Base-by-base conservation (phyloP, 257 asterid genomes). In the Anisodus acutangulus region DNA sequence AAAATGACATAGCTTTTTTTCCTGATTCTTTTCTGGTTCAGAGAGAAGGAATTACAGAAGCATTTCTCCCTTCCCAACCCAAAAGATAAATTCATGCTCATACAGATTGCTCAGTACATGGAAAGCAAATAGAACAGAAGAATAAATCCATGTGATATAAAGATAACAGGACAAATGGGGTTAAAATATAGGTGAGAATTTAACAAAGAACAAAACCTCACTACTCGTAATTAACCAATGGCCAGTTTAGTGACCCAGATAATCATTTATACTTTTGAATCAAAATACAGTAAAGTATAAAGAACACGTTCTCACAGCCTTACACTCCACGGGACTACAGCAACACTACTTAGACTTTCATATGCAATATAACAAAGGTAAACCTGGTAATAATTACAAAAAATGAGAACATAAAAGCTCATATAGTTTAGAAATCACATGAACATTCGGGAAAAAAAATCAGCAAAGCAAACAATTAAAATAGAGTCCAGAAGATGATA, bases 181-280 rank as follows among this genome's bases (percentile, higher is more conserved):
- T 72, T 45, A 45, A 47, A 71, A n/a, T n/a, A 45, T 10, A 45
- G 5, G 80, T 45, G 5, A 72, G 9, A 9, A 45, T 19, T n/a
- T 72, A 45, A 72, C 80, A 72, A 71, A n/a, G 59, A 72, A 72
- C 39, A 45, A 45, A 9, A 72, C 59, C n/a, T 72, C 15, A 45
- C 41, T 45, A 19, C 2, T 10, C 6, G 9, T 45, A 45, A 19
- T 60, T 19, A 19, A 60, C 12, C 68, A 60, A 19, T 60, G 68
- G 13, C 37, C 37, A 60, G 37, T 60, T 60, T 8, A 19, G 37
- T 60, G 26, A 19, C 37, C 26, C 37, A 19, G 10, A 60, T 60
- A 60, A 19, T 60, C 37, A 60, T 60, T n/a, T 8, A 60, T 19
- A 31, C 3, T 10, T 60, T 60, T 13, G 8, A 19, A 9, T 3